Base-by-base conservation (phyloP, 1,284 basidiomycete genomes). In the Malassezia furfur region DNA sequence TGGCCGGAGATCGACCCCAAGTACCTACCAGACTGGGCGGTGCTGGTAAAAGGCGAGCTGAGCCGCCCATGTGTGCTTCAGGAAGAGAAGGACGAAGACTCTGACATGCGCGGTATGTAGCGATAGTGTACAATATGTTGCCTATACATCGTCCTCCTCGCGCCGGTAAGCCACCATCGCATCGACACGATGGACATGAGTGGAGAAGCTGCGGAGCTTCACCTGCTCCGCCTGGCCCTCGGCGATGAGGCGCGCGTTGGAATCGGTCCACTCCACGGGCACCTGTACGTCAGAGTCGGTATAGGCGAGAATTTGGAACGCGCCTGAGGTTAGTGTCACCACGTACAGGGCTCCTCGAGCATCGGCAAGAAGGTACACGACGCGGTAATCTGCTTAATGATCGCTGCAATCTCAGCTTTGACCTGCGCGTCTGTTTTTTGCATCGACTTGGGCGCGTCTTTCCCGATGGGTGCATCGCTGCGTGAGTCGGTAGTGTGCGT, bases 321-420 rank as follows among this genome's bases (percentile, higher is more conserved):
- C 78, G 68, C 79, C 80, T 81, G 60, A 36, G 41, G 56, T 35
- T 21, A 36, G 19, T 19, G 15, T 4, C 15, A n/a, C 22, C 9
- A 91, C 74, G 85, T 83, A 68, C 91, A 96, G 30, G 88, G 86
- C 76, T 96, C 90, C 65, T 94, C 87, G 47, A 96, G 86, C 55
- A 91, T 86, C 0, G 93, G 93, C 52, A 98, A 79, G 77, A 96
- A 96, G 14, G 93, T 96, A 62, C 91, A 89, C 66, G 85, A 88
- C 45, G 89, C 89, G 39, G 94, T 91, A 72, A 99, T 98, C 77
- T 99, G 94, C 78, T 96, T 94, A 75, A 98, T 83, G 72, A 98
- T 96, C 48, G 89, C 89, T 22, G 93, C 85, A 65, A 98, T 98
- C 80, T 99, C 93, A 30, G 86, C 87, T 76, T 94, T 89, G 32